Percentiles rank a stretch among this genome's conserved stretches.
phyloP scores from a whole-genome alignment of 768 basidiomycete genomes.

The Paxillus ammoniavirescens region DNA sequence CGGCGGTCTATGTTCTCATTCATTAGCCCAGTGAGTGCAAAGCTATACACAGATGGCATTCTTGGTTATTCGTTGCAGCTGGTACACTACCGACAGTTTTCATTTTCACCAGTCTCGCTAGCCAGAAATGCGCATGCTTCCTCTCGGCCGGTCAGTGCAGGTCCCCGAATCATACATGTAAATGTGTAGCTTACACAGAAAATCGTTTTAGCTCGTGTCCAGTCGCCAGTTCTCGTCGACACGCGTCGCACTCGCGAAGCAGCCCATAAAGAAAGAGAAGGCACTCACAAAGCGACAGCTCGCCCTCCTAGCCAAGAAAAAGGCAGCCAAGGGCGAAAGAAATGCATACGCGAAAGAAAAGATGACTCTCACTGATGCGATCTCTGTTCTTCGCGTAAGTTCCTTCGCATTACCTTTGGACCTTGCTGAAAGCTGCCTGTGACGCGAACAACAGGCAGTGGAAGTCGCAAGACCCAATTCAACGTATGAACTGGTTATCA shows the following conservation, averaged over 20 bases:
- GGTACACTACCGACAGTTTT: constrained; percentile 34
- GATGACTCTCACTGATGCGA: constrained; percentile 63
- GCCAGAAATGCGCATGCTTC: constrained; percentile 26
- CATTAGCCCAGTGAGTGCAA: constrained; percentile 16
- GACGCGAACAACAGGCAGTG: constrained; percentile 55
- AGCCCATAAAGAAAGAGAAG: constrained; percentile 44
- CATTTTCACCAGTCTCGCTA: constrained; percentile 43
- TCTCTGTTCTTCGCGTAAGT: constrained; percentile 69
- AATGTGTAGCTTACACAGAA: not conserved
- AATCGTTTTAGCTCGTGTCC: not conserved
- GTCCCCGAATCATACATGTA: not conserved
- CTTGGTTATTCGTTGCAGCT: not conserved
- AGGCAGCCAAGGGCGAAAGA: constrained; percentile 51
- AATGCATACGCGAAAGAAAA: constrained; percentile 63
- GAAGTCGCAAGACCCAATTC: constrained; percentile 76
- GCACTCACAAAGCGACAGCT: constrained; percentile 69
- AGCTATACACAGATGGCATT: not conserved
- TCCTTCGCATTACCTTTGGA: not conserved
- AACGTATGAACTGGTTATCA: constrained; percentile 78
- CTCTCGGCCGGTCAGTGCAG: constrained; percentile 6
- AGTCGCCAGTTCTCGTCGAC: constrained; percentile 51
- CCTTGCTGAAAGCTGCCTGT: constrained; percentile 3
- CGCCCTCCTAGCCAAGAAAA: constrained; percentile 62
- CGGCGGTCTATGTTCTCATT: constrained; percentile 23
- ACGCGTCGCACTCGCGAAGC: constrained; percentile 40